phyloP scores from a whole-genome alignment of 768 basidiomycete genomes.

The Lenzites betulinus region DNA sequence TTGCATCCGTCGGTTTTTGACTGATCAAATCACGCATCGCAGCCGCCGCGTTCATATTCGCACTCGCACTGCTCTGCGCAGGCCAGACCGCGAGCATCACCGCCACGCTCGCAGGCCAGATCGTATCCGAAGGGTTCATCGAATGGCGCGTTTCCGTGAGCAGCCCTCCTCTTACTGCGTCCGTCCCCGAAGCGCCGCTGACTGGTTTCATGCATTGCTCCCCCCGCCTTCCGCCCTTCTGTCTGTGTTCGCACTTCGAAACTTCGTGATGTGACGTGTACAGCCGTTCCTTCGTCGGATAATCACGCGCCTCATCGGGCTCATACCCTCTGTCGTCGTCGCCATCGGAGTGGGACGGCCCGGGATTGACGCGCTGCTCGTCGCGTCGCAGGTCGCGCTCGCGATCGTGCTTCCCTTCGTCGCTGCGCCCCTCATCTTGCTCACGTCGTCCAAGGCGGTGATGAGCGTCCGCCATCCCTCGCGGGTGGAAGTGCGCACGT shows the following conservation, averaged over 20 bases:
- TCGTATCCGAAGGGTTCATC: slow-evolving; percentile 88
- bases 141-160: slow-evolving; percentile 79
- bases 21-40: slow-evolving; percentile 10
- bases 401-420: slow-evolving; percentile 84
- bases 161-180: slow-evolving; percentile 27
- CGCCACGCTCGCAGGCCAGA: slow-evolving; percentile 87
- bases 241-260: neutral
- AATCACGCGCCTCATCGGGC: slow-evolving; percentile 76
- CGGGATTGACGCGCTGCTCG: slow-evolving; percentile 77
- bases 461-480: slow-evolving; percentile 58
- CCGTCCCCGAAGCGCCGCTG: neutral
- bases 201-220: neutral
- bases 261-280: neutral
- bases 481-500: neutral
- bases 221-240: neutral
- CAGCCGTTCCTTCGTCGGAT: slow-evolving; percentile 77
- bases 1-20: slow-evolving; percentile 5
- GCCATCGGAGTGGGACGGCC: slow-evolving; percentile 70
- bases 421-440: slow-evolving; percentile 72
- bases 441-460: slow-evolving; percentile 65
- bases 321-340: slow-evolving; percentile 81
- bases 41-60: slow-evolving; percentile 85
- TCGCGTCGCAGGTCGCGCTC: slow-evolving; percentile 82
- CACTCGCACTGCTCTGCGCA: slow-evolving; percentile 80
- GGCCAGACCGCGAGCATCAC: slow-evolving; percentile 91